Evolutionary conservation across 2,329 filamentous ascomycete species (phyloP), one percentile per base, ranked within the genome.

Genomic region (Leptographium wingfieldii): DNA sequence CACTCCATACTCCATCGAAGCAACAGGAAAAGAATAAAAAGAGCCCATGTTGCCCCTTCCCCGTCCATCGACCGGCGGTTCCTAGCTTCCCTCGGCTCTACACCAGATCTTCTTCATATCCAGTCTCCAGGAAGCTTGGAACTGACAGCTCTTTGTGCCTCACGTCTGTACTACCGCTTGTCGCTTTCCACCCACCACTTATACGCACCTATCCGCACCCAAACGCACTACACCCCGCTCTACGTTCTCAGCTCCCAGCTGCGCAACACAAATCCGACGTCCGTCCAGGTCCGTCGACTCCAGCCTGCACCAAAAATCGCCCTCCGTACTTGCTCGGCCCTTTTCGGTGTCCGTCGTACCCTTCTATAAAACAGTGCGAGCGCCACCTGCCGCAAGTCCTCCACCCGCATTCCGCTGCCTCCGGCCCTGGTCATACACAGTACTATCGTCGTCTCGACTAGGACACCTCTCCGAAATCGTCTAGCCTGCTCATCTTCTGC

Each of bases 41-140:
- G 56, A 57, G 56, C 56, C 56, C 43, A 31, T 12, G 43, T 57
- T 55, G 52, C 56, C 56, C 56, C 29, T 57, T 38, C 56, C 56
- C 19, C 12, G 27, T 51, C 46, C 27, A 51, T n/a, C 56, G 25
- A 48, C 38, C 38, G 55, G 19, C n/a, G 25, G 12, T 25, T 38
- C 46, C n/a, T 51, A 38, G 43, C 40, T 31, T 43, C 40, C 35
- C 46, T 57, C 46, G 51, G 56, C 56, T 51, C 56, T 56, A 31
- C 46, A 57, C 55, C 55, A 49, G 40, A 57, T 49, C 43, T 35
- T 35, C 3, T 35, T n/a, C 31, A 10, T 10, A 53, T 53, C 19
- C 29, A n/a, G 25, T 10, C 31, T 4, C 11, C 51, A 33, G 4
- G 52, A 29, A 29, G 27, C 14, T 31, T 31, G 11, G 48, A 25